Base-by-base conservation (phyloP, 2,329 filamentous ascomycete species). In the Diaporthe caulivora region DNA sequence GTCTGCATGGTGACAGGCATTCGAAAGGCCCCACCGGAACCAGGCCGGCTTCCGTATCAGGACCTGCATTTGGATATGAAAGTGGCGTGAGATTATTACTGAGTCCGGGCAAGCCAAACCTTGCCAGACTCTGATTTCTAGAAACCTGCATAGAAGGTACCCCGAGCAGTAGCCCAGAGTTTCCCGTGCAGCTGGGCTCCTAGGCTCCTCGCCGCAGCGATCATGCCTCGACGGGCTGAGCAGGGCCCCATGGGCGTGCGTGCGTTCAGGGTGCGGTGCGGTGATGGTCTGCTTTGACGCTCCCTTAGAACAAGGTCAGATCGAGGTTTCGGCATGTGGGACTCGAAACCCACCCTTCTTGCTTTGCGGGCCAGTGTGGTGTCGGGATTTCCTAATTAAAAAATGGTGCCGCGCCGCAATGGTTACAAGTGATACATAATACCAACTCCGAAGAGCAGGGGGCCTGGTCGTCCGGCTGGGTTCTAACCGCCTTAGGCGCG, bases 241-340 rank as follows among this genome's bases (percentile, higher is more conserved):
- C 62, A 40, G 44, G 62, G 29, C 60, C 60, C 44, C 44, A 51
- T 37, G 44, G 44, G 62, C 31, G 42, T 17, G 60, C 60, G 44
- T 51, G 18, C 29, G 58, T 26, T 26, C 18, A 34, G 58, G 11
- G 42, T 65, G 62, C 21, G 62, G 58, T 40, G 58, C 58, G 40
- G 24, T 31, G 24, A n/a, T 37, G 29, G 47, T 24, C 47, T 53
- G 62, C 62, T 53, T 67, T 53, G 62, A 67, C 44, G 44, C 11
- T n/a, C 44, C 31, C 62, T 13, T 67, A 29, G 44, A 67, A n/a
- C 37, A 53, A 53, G 37, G 47, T 44, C 62, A 67, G 62, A 67
- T 67, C 47, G 62, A 67, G 31, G 62, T 67, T 67, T 67, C 62
- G 62, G 62, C 62, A 67, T 67, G 62, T 67, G 62, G 62, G 62